These are phyloP conservation scores for Kandelia obovata DNA, from an alignment of 345 rosid genomes.

Conservation along the genomic window DNA sequence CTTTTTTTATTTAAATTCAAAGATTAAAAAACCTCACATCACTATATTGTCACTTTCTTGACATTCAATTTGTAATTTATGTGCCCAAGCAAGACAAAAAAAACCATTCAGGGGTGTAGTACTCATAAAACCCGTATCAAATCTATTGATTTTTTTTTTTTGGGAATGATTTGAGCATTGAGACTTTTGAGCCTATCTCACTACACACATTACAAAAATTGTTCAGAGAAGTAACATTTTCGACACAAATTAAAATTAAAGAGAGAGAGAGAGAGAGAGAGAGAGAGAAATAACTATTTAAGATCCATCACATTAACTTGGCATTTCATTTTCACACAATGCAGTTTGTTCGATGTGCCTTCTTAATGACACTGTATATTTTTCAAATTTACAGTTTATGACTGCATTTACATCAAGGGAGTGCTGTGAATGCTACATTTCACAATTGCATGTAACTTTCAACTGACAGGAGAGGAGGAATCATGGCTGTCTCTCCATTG, in stretches of 20 bases:
- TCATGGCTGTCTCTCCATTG: not conserved
- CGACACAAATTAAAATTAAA: conserved; percentile 2
- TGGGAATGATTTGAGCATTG: not conserved
- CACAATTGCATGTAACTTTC: not conserved
- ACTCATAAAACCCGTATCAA: not conserved
- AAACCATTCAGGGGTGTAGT: conserved; percentile 24
- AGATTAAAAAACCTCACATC: not conserved
- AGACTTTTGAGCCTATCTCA: conserved; percentile 19
- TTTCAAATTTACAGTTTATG: not conserved
- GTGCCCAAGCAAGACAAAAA: conserved; percentile 38
- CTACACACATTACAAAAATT: conserved; percentile 14
- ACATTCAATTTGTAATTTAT: conserved; percentile 29
- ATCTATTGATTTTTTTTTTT: not conserved
- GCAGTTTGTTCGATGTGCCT: too few species aligned
- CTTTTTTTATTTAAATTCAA: not conserved
- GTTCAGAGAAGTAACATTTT: conserved; percentile 12
- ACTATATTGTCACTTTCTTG: conserved; percentile 17
- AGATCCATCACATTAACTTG: too few species aligned
- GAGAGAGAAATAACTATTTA: too few species aligned
- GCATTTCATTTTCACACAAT: too few species aligned
- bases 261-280: too few species aligned
- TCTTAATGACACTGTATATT: too few species aligned
- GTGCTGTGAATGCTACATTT: not conserved
- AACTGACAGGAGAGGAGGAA: not conserved
- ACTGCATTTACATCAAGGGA: conserved; percentile 22